Conservation (phyloP, 768 basidiomycete species). For the Daedalea quercina region DNA sequence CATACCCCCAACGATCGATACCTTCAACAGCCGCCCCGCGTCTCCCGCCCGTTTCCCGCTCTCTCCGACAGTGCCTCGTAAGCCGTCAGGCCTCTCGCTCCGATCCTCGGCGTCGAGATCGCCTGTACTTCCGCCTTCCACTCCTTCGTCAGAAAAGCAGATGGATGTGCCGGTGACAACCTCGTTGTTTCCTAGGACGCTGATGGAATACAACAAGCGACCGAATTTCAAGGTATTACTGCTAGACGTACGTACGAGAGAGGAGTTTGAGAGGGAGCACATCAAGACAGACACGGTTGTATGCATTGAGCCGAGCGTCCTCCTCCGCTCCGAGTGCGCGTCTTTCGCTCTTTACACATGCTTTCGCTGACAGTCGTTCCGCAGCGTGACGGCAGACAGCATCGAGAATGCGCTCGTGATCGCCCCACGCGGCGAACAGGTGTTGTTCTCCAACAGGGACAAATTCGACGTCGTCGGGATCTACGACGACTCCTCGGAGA, state of each 20-base stretch:
- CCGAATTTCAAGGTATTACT: conserved; percentile 55
- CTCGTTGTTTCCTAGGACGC: conserved; percentile 49
- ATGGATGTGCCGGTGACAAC: conserved; percentile 54
- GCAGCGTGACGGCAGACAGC: conserved; percentile 55
- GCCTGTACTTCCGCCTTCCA: conserved; percentile 21
- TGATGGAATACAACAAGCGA: conserved; percentile 51
- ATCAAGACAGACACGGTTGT: conserved; percentile 65
- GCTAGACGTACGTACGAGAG: conserved; percentile 77
- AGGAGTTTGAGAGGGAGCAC: conserved; percentile 69
- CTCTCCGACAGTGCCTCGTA: conserved; percentile 36
- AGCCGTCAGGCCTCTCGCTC: conserved; percentile 35
- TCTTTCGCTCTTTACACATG: neutral
- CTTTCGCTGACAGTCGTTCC: neutral
- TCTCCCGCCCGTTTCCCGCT: conserved; percentile 32
- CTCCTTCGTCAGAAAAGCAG: conserved; percentile 27
- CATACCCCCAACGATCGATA: conserved; percentile 48
- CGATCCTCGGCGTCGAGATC: conserved; percentile 29
- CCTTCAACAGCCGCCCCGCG: conserved; percentile 55
- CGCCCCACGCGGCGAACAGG: conserved; percentile 61
- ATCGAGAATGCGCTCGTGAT: conserved; percentile 74
- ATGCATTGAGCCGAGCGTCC: conserved; percentile 80
- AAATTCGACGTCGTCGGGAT: conserved; percentile 86
- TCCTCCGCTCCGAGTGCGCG: conserved; percentile 61
- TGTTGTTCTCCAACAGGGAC: conserved; percentile 77
- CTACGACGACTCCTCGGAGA: conserved; percentile 64